phyloP scores from a whole-genome alignment of 1,284 basidiomycete genomes.

The Leccinum fuscescens region DNA sequence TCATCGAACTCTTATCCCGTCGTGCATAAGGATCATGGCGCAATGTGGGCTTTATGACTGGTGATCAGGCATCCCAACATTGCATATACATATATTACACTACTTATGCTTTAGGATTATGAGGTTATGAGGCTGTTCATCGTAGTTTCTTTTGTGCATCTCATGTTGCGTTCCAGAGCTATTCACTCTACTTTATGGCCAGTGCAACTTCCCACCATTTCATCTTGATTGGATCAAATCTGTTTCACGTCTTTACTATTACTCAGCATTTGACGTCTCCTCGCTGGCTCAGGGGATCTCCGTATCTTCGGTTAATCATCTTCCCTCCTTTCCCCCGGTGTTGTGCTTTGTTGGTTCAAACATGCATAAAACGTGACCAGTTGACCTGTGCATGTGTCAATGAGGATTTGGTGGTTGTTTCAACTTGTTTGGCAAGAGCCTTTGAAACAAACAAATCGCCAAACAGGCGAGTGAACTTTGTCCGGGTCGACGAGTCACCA shows the following conservation, averaged over 20 bases:
- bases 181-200: not conserved
- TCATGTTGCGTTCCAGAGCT: not conserved
- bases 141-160: not conserved
- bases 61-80: not conserved
- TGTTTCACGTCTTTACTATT: not conserved
- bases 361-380: too few species aligned
- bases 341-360: too few species aligned
- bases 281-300: too few species aligned
- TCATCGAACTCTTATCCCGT: conserved; percentile 17
- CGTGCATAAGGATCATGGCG: not conserved
- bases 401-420: not conserved
- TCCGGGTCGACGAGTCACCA: too few species aligned
- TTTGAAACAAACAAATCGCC: conserved; percentile 13
- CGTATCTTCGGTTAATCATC: too few species aligned
- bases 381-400: too few species aligned
- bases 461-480: not conserved
- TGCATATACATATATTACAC: not conserved
- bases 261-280: too few species aligned
- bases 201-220: not conserved
- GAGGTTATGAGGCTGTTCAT: not conserved
- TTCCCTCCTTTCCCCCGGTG: too few species aligned
- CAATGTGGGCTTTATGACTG: not conserved
- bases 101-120: not conserved
- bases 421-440: conserved; percentile 9
- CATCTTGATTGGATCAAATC: not conserved